These are phyloP conservation scores for Wallacemonas sp. DNA, from an alignment of 208 protist genomes.

Conservation along the genomic window DNA sequence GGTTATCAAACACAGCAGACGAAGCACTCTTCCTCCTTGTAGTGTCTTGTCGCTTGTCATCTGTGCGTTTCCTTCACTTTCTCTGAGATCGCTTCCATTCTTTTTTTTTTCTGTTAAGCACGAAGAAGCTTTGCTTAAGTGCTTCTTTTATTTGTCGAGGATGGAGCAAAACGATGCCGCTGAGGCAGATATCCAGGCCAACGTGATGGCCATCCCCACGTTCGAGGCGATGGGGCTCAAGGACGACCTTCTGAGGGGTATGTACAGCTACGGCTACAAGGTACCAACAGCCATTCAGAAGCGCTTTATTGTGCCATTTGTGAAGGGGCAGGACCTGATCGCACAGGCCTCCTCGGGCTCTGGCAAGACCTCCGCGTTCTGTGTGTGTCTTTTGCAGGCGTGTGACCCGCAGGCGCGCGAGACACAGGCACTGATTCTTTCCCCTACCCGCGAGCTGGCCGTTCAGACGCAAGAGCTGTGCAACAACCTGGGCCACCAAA, in stretches of 20 bases:
- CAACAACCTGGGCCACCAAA: constrained; percentile 93
- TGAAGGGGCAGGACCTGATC: constrained; percentile 94
- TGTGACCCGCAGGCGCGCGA: constrained; percentile 79
- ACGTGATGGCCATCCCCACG: constrained; percentile 78
- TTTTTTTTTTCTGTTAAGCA: background rate
- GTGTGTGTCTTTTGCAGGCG: constrained; percentile 89
- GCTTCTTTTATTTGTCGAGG: too few relatives aligned
- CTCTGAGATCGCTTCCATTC: too few relatives aligned
- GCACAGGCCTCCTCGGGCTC: constrained; percentile 98
- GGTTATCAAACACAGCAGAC: too few relatives aligned
- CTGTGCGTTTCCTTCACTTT: too few relatives aligned
- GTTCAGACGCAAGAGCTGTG: constrained; percentile 96
- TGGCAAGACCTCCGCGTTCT: constrained; percentile 98
- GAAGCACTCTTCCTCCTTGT: too few relatives aligned
- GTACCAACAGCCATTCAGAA: constrained; percentile 98
- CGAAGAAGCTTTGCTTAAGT: too few relatives aligned
- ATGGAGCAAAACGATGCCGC: constrained; percentile 14
- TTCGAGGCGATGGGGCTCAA: constrained; percentile 91
- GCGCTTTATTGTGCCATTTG: constrained; percentile 93
- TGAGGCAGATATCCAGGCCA: constrained; percentile 81
- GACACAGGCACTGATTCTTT: constrained; percentile 96
- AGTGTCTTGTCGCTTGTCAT: too few relatives aligned
- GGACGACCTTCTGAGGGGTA: constrained; percentile 88
- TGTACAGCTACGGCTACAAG: constrained; percentile 99
- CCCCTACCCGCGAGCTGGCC: constrained; percentile 98